Percentiles rank a stretch among this genome's conserved stretches.
phyloP scores from a whole-genome alignment of 176 grass and related monocot species.

The Microstegium vimineum region DNA sequence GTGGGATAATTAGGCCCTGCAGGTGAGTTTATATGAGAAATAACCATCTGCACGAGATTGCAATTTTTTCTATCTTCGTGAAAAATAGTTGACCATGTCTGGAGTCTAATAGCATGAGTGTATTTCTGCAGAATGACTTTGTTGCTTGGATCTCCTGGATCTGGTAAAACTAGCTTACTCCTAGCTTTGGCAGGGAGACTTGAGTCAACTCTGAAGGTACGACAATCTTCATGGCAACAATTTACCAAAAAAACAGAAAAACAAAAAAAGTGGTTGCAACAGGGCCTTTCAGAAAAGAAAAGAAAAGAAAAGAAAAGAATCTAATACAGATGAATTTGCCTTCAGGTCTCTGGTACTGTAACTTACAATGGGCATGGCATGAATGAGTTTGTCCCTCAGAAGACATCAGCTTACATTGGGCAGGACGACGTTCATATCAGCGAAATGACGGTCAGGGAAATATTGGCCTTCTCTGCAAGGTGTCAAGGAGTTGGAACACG shows the following conservation, averaged over 20 bases:
- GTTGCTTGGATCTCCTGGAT: no score
- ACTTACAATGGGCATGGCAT: not conserved
- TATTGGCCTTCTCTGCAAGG: not conserved
- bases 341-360: slow-evolving; percentile 54
- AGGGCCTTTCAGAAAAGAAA: slow-evolving; percentile 3
- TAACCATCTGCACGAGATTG: no score
- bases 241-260: not conserved
- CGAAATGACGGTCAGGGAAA: not conserved
- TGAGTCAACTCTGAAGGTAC: slow-evolving; percentile 67
- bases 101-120: no score
- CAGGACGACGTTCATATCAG: not conserved
- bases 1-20: no score
- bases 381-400: not conserved
- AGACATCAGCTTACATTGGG: not conserved
- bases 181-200: slow-evolving; percentile 86
- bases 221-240: slow-evolving; percentile 12
- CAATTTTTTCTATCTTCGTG: no score
- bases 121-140: no score
- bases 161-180: slow-evolving; percentile 67
- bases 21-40: no score
- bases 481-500: not conserved
- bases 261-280: no score
- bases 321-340: not conserved
- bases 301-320: not conserved
- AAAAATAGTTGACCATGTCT: no score